A percentile compares a stretch with the other conserved stretches of the same genome.
phyloP scores from a whole-genome alignment of 2,329 filamentous ascomycete species.

The Fusarium heterosporum region DNA sequence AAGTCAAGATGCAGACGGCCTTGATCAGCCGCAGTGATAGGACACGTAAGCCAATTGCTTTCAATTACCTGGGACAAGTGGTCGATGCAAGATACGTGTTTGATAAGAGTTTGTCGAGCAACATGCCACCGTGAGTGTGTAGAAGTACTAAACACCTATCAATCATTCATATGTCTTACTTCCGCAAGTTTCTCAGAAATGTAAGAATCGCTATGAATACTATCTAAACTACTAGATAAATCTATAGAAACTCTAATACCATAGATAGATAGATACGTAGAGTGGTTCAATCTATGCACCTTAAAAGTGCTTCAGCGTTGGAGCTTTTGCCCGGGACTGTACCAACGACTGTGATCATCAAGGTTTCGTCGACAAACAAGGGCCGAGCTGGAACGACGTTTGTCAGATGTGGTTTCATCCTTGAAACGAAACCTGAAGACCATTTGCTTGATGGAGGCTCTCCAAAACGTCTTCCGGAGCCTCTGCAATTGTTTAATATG shows the following conservation, averaged over 20 bases:
- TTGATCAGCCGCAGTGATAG: conserved; percentile 9
- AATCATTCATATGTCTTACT: too few relatives aligned
- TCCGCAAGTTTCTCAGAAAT: too few relatives aligned
- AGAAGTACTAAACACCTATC: too few relatives aligned
- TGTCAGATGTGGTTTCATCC: neutral
- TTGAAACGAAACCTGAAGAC: neutral
- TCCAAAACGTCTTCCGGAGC: neutral
- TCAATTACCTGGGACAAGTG: neutral
- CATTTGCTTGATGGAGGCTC: neutral
- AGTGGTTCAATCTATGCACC: too few relatives aligned
- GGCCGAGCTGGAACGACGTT: neutral
- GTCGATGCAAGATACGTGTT: conserved; percentile 21
- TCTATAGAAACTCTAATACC: too few relatives aligned
- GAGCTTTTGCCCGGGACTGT: neutral
- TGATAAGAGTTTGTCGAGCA: conserved; percentile 16
- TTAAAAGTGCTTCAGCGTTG: too few relatives aligned
- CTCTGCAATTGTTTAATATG: neutral
- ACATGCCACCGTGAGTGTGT: neutral
- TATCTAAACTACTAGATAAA: too few relatives aligned
- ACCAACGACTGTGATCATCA: conserved; percentile 2
- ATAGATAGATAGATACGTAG: too few relatives aligned
- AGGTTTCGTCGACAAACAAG: neutral
- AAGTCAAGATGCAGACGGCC: conserved; percentile 1
- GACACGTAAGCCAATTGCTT: conserved; percentile 8
- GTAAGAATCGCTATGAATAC: too few relatives aligned